Evolutionary conservation across 2,329 filamentous ascomycete genomes (phyloP).

Genomic region (Fusarium stilboides): DNA sequence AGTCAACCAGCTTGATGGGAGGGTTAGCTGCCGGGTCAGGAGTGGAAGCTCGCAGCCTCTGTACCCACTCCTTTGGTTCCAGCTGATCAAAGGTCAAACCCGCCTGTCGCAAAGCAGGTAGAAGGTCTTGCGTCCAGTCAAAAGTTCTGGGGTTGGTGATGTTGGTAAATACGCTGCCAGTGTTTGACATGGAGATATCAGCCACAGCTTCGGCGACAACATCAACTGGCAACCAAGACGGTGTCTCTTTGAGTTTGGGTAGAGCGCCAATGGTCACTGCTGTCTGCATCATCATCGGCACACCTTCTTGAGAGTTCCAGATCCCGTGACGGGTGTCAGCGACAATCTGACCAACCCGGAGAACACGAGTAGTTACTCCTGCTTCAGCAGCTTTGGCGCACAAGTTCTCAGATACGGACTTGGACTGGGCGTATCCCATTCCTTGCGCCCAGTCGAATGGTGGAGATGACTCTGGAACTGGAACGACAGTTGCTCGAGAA

Average conservation of each 20-base stretch:
- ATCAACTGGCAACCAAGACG: constrained; percentile 60
- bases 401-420: constrained; percentile 65
- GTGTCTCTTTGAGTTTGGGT: constrained; percentile 59
- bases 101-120: constrained; percentile 63
- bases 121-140: constrained; percentile 67
- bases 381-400: constrained; percentile 50
- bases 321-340: constrained; percentile 62
- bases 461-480: constrained; percentile 41
- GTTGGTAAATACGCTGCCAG: constrained; percentile 51
- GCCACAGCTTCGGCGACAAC: constrained; percentile 53
- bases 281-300: constrained; percentile 64
- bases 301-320: constrained; percentile 66
- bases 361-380: constrained; percentile 54
- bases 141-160: constrained; percentile 66
- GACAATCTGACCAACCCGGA: constrained; percentile 63
- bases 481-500: constrained; percentile 53
- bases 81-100: constrained; percentile 63
- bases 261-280: constrained; percentile 63
- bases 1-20: constrained; percentile 67
- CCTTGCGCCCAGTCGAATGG: constrained; percentile 58
- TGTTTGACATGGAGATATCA: constrained; percentile 49
- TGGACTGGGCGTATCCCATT: constrained; percentile 68
- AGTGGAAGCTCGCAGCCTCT: constrained; percentile 60
- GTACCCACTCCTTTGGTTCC: constrained; percentile 61
- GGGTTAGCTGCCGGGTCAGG: constrained; percentile 66